Evolutionary conservation across 2,329 filamentous ascomycete genomes (phyloP), one percentile per base, ranked within the genome.

Genomic region (Elsinoe necatrix): DNA sequence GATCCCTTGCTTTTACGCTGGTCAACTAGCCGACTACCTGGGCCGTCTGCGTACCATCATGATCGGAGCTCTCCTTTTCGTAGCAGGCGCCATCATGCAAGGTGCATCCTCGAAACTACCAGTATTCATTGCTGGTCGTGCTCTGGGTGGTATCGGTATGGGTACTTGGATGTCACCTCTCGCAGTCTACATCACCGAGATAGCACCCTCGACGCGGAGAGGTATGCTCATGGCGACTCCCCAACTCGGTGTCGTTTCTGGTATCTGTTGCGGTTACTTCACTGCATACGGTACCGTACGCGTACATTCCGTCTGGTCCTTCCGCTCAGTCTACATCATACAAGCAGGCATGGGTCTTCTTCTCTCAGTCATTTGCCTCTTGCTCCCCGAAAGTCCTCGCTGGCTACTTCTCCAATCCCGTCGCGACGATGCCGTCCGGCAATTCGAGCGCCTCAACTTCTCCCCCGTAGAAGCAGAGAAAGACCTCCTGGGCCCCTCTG

Each of bases 141-240:
- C 73, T 0, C 62, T 85, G 3, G 76, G 73, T n/a, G 82, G 82
- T 0, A 63, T 83, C 9, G 83, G 83, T 0, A 76, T 84, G 61
- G 81, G 82, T 0, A 64, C 83, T 1, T 83, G 76, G 61, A 62
- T 85, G 3, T 75, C 76, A n/a, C 80, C 73, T n/a, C 65, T 80
- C 21, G 71, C 74, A 8, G 80, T 83, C 2, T 81, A 84, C 60
- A 79, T 84, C 23, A 79, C 78, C 57, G 82, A 85, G 34, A 81
- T 85, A 14, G 80, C 1, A 74, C 77, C 9, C 63, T 74, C 1
- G 75, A 77, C 77, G 3, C 71, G 80, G 9, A 72, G 77, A 18
- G 61, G 62, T 3, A 61, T 57, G 52, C 51, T 65, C 8, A 59
- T 59, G 2, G 58, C 59, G 0, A 52, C 59, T 23, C 62, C 61